Evolutionary conservation across 2,329 filamentous ascomycete genomes (phyloP).

Genomic region (Coleophoma crateriformis): DNA sequence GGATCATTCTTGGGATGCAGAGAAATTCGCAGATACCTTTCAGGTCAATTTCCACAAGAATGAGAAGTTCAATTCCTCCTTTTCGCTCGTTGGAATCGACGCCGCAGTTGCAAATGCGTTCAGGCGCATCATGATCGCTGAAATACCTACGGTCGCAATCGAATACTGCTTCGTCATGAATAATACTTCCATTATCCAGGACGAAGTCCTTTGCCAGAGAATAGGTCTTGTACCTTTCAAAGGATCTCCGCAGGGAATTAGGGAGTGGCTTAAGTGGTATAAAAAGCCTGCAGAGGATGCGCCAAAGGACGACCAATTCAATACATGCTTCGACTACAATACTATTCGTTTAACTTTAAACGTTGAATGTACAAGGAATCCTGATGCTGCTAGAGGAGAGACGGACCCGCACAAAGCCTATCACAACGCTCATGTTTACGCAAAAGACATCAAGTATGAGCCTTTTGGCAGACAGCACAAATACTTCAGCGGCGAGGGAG

Average conservation of each 20-base stretch:
- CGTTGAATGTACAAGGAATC: slow-evolving; percentile 75
- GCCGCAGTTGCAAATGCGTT: slow-evolving; percentile 95
- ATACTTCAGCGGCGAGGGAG: slow-evolving; percentile 61
- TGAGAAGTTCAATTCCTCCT: slow-evolving; percentile 69
- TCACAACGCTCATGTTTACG: slow-evolving; percentile 78
- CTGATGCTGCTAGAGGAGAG: slow-evolving; percentile 64
- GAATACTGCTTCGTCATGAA: slow-evolving; percentile 91
- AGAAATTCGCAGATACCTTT: slow-evolving; percentile 66
- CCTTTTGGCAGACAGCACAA: slow-evolving; percentile 68
- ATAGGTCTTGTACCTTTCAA: slow-evolving; percentile 87
- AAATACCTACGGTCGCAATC: slow-evolving; percentile 90
- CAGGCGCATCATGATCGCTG: slow-evolving; percentile 89
- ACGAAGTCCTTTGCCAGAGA: slow-evolving; percentile 89
- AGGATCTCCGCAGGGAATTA: slow-evolving; percentile 69
- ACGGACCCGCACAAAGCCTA: slow-evolving; percentile 81
- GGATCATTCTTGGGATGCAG: slow-evolving; percentile 73
- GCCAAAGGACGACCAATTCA: slow-evolving; percentile 41
- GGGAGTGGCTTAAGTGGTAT: slow-evolving; percentile 76
- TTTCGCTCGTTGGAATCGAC: slow-evolving; percentile 89
- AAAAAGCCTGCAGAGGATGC: slow-evolving; percentile 65
- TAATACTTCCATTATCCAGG: slow-evolving; percentile 97
- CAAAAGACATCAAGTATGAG: slow-evolving; percentile 69
- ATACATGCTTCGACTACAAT: slow-evolving; percentile 72
- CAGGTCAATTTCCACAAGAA: slow-evolving; percentile 81
- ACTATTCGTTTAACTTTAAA: slow-evolving; percentile 76